These are phyloP conservation scores for Ganoderma multipileum DNA, from an alignment of 1,284 basidiomycete species.

Conservation along the genomic window DNA sequence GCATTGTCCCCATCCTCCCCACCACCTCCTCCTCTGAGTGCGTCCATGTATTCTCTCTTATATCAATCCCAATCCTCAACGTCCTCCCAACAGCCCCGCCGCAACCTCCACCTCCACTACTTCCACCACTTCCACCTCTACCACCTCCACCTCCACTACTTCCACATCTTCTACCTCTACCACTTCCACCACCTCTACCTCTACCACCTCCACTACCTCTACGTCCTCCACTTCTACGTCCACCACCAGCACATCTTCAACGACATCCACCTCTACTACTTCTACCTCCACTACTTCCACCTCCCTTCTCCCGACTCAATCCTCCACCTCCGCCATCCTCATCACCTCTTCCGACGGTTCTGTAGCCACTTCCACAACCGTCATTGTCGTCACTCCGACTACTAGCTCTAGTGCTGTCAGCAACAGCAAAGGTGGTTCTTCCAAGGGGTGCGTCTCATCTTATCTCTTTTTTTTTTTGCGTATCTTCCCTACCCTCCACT, in stretches of 20 bases:
- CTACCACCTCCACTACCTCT: conserved; percentile 28
- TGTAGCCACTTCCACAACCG: conserved; percentile 21
- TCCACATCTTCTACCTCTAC: conserved; percentile 3
- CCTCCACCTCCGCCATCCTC: conserved; percentile 15
- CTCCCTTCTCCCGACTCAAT: conserved; percentile 12
- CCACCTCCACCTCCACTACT: conserved; percentile 9
- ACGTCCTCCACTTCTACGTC: conserved; percentile 19
- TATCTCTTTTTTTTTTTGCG: background rate
- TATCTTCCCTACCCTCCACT: background rate
- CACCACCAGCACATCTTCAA: conserved; percentile 15
- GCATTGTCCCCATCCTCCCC: background rate
- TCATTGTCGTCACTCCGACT: conserved; percentile 12
- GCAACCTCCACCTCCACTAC: conserved; percentile 16
- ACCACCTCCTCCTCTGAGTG: background rate
- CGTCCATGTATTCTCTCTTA: background rate
- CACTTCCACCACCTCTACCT: conserved; percentile 25
- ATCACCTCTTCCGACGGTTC: conserved; percentile 20
- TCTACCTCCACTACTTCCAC: conserved; percentile 10
- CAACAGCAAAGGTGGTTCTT: background rate
- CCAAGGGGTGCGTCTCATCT: conserved; percentile 20
- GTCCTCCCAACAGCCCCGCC: conserved; percentile 15
- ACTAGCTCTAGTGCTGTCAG: background rate
- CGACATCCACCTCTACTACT: conserved; percentile 12
- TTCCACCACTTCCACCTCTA: conserved; percentile 1
- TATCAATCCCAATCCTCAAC: background rate